A percentile compares a stretch with the other conserved stretches of the same genome.
Conservation (phyloP, 2,329 filamentous ascomycete genomes). For the Claviceps citrina region DNA sequence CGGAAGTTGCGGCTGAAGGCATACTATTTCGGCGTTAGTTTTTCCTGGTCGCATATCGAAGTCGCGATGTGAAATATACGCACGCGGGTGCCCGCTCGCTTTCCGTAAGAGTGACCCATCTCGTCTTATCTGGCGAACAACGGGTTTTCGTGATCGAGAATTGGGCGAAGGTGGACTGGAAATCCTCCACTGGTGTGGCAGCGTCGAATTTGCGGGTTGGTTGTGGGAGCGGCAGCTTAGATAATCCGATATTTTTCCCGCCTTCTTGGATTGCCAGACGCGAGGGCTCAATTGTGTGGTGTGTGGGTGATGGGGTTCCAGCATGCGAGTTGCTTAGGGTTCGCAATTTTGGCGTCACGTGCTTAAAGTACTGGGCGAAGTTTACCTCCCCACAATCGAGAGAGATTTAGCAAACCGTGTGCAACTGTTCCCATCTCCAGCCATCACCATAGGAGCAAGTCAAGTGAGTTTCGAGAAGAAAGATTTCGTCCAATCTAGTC, state of each 20-base stretch:
- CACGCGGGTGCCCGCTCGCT: slow-evolving; percentile 74
- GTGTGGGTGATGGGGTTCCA: slow-evolving; percentile 8
- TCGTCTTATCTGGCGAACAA: slow-evolving; percentile 35
- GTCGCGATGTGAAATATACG: slow-evolving; percentile 24
- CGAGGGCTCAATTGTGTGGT: slow-evolving; percentile 22
- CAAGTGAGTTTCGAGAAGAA: slow-evolving; percentile 22
- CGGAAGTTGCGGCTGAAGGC: slow-evolving; percentile 91
- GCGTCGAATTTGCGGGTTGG: slow-evolving; percentile 22
- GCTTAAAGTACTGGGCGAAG: slow-evolving; percentile 9
- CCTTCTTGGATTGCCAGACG: background rate
- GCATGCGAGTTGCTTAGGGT: slow-evolving; percentile 18
- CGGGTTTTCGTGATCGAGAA: slow-evolving; percentile 27
- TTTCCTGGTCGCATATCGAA: slow-evolving; percentile 16
- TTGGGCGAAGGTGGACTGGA: slow-evolving; percentile 21
- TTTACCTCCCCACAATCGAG: slow-evolving; percentile 21
- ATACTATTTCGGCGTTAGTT: slow-evolving; percentile 38
- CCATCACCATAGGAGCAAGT: slow-evolving; percentile 23
- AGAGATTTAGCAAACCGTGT: slow-evolving; percentile 15
- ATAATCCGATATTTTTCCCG: slow-evolving; percentile 20
- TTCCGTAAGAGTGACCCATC: slow-evolving; percentile 80
- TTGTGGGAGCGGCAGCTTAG: slow-evolving; percentile 23
- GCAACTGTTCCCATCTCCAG: slow-evolving; percentile 19
- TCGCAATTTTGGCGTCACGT: slow-evolving; percentile 15
- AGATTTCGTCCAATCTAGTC: background rate
- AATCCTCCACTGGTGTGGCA: slow-evolving; percentile 17